Evolutionary conservation across 2,329 filamentous ascomycete species (phyloP).

Genomic region (Clarireedia homoeocarpa): DNA sequence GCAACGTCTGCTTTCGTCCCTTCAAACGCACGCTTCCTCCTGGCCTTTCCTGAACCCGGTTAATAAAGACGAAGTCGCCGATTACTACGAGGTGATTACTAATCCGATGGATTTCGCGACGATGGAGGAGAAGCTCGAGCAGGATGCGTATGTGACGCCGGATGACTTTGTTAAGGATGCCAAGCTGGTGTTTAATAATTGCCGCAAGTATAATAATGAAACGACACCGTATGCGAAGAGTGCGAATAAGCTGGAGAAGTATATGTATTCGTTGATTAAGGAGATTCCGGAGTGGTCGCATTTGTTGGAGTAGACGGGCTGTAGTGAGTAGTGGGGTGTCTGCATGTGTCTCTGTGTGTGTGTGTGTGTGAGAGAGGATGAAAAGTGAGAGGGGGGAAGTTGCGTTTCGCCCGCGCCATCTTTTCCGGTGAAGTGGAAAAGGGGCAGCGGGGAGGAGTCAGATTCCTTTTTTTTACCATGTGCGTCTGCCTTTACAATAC

Average conservation of each 20-base stretch:
- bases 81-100: conserved; percentile 98
- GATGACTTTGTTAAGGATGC: conserved; percentile 91
- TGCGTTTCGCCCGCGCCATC: too few relatives aligned
- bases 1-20: conserved; percentile 83
- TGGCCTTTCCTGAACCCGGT: conserved; percentile 96
- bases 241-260: conserved; percentile 87
- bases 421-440: too few relatives aligned
- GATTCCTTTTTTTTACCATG: too few relatives aligned
- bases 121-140: conserved; percentile 93
- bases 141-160: conserved; percentile 82
- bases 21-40: conserved; percentile 86
- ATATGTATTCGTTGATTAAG: conserved; percentile 89
- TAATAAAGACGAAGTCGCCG: conserved; percentile 91
- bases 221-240: conserved; percentile 92
- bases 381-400: too few relatives aligned
- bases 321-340: background rate
- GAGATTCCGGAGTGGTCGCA: conserved; percentile 85
- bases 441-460: too few relatives aligned
- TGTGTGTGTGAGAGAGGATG: background rate
- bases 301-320: conserved; percentile 25
- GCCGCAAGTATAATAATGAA: conserved; percentile 92
- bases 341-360: background rate
- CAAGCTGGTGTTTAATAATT: conserved; percentile 87
- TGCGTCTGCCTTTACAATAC: too few relatives aligned
- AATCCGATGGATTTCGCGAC: conserved; percentile 94